A percentile compares a stretch with the other conserved stretches of the same genome.
These are phyloP conservation scores for Alternaria alternata DNA, from an alignment of 2,329 filamentous ascomycete species.

Conservation along the genomic window DNA sequence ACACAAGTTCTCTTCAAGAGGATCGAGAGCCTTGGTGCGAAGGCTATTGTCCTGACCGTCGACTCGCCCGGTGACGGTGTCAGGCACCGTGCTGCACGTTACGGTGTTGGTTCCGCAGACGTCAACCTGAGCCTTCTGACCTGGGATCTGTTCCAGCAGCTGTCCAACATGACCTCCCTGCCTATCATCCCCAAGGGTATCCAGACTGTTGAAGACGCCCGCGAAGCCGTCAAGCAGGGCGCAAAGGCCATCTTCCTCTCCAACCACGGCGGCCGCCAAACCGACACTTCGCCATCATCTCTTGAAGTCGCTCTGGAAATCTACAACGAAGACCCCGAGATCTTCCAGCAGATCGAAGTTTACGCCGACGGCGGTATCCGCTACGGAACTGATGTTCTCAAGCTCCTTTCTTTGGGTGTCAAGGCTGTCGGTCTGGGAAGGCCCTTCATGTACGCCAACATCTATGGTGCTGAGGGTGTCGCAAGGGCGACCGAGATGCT, in stretches of 20 bases:
- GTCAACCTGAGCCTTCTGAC: constrained; percentile 42
- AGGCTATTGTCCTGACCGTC: constrained; percentile 54
- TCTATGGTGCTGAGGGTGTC: constrained; percentile 69
- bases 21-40: constrained; percentile 47
- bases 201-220: constrained; percentile 52
- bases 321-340: constrained; percentile 61
- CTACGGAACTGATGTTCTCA: constrained; percentile 51
- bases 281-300: constrained; percentile 66
- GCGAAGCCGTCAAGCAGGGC: constrained; percentile 47
- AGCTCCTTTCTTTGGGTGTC: constrained; percentile 50
- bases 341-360: constrained; percentile 52
- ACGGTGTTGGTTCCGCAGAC: constrained; percentile 42
- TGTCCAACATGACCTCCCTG: constrained; percentile 48
- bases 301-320: constrained; percentile 81
- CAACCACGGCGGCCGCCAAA: constrained; percentile 54
- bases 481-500: constrained; percentile 62
- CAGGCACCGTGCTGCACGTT: constrained; percentile 47
- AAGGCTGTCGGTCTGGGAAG: constrained; percentile 57
- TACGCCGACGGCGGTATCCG: constrained; percentile 53
- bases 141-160: constrained; percentile 46
- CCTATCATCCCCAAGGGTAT: constrained; percentile 54
- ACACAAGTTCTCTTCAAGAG: constrained; percentile 43
- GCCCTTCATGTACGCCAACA: constrained; percentile 61
- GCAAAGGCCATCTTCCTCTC: constrained; percentile 52
- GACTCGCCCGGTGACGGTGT: constrained; percentile 52